Percentiles rank a stretch among this genome's conserved stretches.
Evolutionary conservation across 176 grass and related monocot genomes (phyloP).

Genomic region (Tillandsia fasciculata): DNA sequence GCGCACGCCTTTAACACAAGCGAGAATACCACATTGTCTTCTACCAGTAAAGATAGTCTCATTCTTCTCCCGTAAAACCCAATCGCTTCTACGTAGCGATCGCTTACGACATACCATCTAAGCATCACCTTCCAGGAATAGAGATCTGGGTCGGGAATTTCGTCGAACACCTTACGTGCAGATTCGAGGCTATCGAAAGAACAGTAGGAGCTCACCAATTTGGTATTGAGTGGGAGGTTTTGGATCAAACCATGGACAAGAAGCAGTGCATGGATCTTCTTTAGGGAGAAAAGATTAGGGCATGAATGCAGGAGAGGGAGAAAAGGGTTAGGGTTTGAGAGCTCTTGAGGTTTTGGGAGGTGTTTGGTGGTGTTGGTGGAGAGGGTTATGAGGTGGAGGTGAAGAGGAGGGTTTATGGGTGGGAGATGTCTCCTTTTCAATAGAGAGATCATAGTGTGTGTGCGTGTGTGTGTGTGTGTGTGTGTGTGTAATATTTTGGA

Average conservation of each 20-base stretch:
- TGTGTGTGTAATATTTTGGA: too few relatives aligned
- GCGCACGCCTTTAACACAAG: constrained; percentile 47
- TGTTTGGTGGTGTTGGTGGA: too few relatives aligned
- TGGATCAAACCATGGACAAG: constrained; percentile 14
- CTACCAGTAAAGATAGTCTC: constrained; percentile 13
- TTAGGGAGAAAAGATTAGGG: constrained; percentile 24
- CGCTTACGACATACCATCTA: constrained; percentile 16
- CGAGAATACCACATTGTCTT: constrained; percentile 37
- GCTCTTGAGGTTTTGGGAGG: background rate
- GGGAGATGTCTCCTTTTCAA: too few relatives aligned
- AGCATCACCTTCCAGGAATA: constrained; percentile 46
- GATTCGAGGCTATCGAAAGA: constrained; percentile 34
- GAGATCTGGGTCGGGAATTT: constrained; percentile 33
- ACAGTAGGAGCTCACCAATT: constrained; percentile 54
- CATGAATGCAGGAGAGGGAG: constrained; percentile 36
- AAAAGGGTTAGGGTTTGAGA: background rate
- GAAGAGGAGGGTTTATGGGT: too few relatives aligned
- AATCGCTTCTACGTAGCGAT: constrained; percentile 22
- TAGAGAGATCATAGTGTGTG: too few relatives aligned
- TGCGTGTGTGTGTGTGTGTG: too few relatives aligned
- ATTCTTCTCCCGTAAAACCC: constrained; percentile 26
- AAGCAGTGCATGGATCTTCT: constrained; percentile 35
- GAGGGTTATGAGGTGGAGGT: too few relatives aligned
- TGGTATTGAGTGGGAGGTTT: constrained; percentile 31
- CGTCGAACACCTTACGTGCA: constrained; percentile 44